Evolutionary conservation across 2,329 filamentous ascomycete species (phyloP), one percentile per base, ranked within the genome.

Genomic region (Trichoderma atroviride): DNA sequence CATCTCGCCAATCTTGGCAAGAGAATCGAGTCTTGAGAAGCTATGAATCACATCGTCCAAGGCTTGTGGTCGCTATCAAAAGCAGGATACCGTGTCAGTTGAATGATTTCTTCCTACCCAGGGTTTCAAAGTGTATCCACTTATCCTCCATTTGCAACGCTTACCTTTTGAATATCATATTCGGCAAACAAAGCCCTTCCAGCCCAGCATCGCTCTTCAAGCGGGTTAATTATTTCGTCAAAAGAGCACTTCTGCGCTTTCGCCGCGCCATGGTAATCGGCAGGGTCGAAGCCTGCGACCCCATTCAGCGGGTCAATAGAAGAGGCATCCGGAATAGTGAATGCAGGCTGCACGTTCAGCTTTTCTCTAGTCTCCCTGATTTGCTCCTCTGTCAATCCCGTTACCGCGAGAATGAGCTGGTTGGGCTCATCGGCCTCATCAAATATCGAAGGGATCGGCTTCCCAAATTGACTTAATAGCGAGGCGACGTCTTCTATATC

Each of bases 391-490:
- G 82, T 84, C 78, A 86, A 81, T 74, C 89, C 87, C 75, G 90
- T 85, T 62, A 91, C 80, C 73, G 88, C 78, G 63, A 91, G 79
- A 31, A 91, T 79, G 50, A 91, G 82, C 78, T 92, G 88, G 64
- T 79, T 81, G 5, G 84, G 82, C 47, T 73, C 73, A 64, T 71
- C 72, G 60, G 61, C 19, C 53, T 79, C 75, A 5, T 76, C 69
- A 73, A 92, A 89, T 40, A 92, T 79, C 24, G 82, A 77, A 66
- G 80, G 73, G 7, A 84, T 78, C 35, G 80, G 75, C 71, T 85
- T 87, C 71, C 88, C 89, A 77, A 88, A 91, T 61, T 81, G 80
- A 75, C 88, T 87, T 75, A 93, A 81, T 73, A 87, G 80, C 60
- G 82, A 80, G 50, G 92, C 78, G 10, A 86, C 84, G 53, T 87